Evolutionary conservation across 1,139 yeast genomes (phyloP).

Genomic region (Hanseniaspora sp.): DNA sequence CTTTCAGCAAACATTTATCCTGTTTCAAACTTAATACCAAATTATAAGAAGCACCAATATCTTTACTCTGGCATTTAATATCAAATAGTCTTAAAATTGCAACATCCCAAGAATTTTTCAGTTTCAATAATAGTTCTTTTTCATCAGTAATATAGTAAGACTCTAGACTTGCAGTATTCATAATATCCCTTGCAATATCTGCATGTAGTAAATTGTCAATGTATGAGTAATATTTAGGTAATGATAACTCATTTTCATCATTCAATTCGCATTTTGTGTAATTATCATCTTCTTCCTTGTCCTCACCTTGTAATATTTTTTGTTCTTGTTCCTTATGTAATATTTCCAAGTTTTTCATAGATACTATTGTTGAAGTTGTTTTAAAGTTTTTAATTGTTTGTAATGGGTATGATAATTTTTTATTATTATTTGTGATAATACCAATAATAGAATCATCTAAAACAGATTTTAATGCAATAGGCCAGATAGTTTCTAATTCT

Average conservation of each 20-base stretch:
- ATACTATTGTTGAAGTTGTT: constrained; percentile 2
- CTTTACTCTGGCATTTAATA: constrained; percentile 6
- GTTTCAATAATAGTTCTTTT: background rate
- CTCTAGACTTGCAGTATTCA: background rate
- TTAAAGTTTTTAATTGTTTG: background rate
- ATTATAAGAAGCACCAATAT: constrained; percentile 36
- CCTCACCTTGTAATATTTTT: background rate
- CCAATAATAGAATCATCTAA: constrained; percentile 7
- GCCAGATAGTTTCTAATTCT: background rate
- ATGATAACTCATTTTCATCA: background rate
- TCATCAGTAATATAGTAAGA: constrained; percentile 3
- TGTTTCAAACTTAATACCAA: constrained; percentile 59
- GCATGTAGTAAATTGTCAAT: constrained; percentile 1
- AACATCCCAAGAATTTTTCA: constrained; percentile 10
- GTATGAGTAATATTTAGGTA: constrained; percentile 3
- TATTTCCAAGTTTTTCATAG: background rate
- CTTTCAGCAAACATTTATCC: constrained; percentile 74
- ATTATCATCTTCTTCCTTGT: background rate
- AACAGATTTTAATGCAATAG: constrained; percentile 1
- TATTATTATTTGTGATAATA: background rate
- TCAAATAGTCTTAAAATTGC: constrained; percentile 11
- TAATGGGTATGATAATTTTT: background rate
- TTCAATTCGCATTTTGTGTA: constrained; percentile 4
- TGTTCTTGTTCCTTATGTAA: background rate
- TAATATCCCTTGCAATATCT: background rate